A percentile compares a stretch with the other conserved stretches of the same genome.
These are phyloP conservation scores for Talaromyces wortmannii DNA, from an alignment of 495 filamentous ascomycete genomes.

Conservation along the genomic window DNA sequence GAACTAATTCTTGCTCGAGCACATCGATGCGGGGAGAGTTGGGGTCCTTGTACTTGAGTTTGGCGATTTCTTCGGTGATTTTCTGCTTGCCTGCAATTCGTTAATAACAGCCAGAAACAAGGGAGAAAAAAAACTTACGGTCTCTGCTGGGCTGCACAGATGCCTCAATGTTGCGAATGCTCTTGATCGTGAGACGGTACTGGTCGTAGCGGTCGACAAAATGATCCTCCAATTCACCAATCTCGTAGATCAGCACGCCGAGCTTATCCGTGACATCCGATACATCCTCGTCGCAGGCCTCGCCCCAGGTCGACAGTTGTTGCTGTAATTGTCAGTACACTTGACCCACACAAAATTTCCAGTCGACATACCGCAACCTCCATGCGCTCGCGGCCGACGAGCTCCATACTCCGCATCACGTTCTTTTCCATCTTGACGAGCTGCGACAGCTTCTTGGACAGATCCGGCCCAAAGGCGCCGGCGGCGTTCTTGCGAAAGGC, in stretches of 20 bases:
- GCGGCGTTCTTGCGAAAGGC: conserved; percentile 84
- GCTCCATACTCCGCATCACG: conserved; percentile 95
- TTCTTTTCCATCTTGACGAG: conserved; percentile 99
- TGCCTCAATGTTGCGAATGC: conserved; percentile 96
- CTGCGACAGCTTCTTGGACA: conserved; percentile 94
- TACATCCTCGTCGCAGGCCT: conserved; percentile 93
- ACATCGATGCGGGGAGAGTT: conserved; percentile 96
- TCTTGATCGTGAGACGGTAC: conserved; percentile 98
- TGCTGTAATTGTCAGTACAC: conserved; percentile 53
- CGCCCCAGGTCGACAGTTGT: conserved; percentile 98
- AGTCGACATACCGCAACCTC: conserved; percentile 76
- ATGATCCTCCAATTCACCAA: conserved; percentile 95
- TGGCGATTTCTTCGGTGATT: conserved; percentile 97
- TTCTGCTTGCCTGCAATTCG: conserved; percentile 76
- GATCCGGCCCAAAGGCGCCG: conserved; percentile 91
- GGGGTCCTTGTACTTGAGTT: conserved; percentile 99
- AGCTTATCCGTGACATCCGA: conserved; percentile 99
- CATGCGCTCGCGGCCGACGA: conserved; percentile 92
- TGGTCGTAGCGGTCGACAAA: conserved; percentile 98
- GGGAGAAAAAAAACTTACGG: conserved; percentile 49
- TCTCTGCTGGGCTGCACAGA: conserved; percentile 97
- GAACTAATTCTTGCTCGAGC: conserved; percentile 96
- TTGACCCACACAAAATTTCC: too few species aligned
- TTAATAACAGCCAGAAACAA: neutral
- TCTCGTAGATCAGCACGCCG: conserved; percentile 94